These are phyloP conservation scores for Yamadazyma takamatsuzukensis DNA, from an alignment of 805 yeast species.

Conservation along the genomic window DNA sequence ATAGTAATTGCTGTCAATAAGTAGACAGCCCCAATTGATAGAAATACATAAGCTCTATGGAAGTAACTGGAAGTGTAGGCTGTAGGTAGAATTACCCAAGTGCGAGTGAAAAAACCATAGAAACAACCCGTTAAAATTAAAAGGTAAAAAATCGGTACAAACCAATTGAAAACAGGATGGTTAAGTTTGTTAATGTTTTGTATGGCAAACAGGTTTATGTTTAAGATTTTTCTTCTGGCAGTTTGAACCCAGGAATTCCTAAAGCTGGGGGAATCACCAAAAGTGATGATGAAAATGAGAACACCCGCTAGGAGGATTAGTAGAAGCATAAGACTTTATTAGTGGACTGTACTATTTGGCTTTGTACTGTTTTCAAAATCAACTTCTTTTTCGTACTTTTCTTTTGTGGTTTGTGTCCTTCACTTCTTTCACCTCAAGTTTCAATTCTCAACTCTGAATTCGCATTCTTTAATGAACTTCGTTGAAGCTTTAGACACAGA, in stretches of 20 bases:
- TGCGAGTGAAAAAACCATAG: slow-evolving; percentile 26
- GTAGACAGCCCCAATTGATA: slow-evolving; percentile 30
- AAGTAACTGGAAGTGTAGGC: slow-evolving; percentile 7
- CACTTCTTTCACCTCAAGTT: no score
- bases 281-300: slow-evolving; percentile 10
- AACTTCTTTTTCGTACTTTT: no score
- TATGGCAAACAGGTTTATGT: not conserved
- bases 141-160: slow-evolving; percentile 42
- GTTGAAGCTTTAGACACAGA: slow-evolving; percentile 9
- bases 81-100: slow-evolving; percentile 16
- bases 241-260: slow-evolving; percentile 32
- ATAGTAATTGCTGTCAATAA: slow-evolving; percentile 35
- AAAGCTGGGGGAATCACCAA: slow-evolving; percentile 47
- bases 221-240: slow-evolving; percentile 9
- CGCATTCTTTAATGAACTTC: slow-evolving; percentile 11
- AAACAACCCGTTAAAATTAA: slow-evolving; percentile 32
- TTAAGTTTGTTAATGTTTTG: not conserved
- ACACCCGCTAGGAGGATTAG: slow-evolving; percentile 3
- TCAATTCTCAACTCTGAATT: not conserved
- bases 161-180: slow-evolving; percentile 30
- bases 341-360: no score
- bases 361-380: no score
- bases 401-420: no score
- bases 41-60: slow-evolving; percentile 20
- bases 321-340: no score